Conservation (phyloP, 2,329 filamentous ascomycete genomes). For the Cladosporium sphaerospermum region DNA sequence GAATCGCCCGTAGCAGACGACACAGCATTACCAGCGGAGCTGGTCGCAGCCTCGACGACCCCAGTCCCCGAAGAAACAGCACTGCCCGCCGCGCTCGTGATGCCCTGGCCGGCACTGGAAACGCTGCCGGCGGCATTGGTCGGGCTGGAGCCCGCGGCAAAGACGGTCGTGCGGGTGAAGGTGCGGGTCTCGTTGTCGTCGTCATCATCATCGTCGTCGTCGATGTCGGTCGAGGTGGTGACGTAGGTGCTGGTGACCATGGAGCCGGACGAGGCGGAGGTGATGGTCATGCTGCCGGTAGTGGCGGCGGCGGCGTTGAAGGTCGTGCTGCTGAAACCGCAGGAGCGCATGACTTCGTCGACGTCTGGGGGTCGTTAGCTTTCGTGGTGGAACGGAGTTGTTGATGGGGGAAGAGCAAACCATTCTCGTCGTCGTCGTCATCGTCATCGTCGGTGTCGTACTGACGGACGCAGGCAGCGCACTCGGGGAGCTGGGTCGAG, state of each 20-base stretch:
- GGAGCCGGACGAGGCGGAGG: slow-evolving; percentile 1
- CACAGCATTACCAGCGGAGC: background rate
- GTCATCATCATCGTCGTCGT: slow-evolving; percentile 5
- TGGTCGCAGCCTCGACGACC: background rate
- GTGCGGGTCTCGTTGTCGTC: slow-evolving; percentile 1
- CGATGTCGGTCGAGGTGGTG: slow-evolving; percentile 7
- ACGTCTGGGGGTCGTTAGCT: background rate
- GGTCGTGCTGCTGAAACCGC: slow-evolving; percentile 26
- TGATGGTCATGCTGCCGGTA: background rate
- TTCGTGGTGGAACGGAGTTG: background rate
- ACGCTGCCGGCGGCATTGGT: background rate
- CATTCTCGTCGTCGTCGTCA: slow-evolving; percentile 24
- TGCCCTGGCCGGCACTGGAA: background rate
- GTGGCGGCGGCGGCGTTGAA: slow-evolving; percentile 19
- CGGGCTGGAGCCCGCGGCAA: background rate
- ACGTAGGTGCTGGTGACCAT: slow-evolving; percentile 5
- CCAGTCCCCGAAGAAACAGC: background rate
- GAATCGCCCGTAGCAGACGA: background rate
- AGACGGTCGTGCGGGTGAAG: slow-evolving; percentile 5
- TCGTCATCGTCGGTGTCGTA: slow-evolving; percentile 25
- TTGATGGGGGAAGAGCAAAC: background rate
- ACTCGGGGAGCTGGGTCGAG: slow-evolving; percentile 23
- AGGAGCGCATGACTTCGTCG: slow-evolving; percentile 25
- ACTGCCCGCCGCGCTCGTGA: background rate
- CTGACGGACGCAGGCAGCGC: slow-evolving; percentile 27